phyloP scores from a whole-genome alignment of 352 stramenopile genomes.

The Halophytophthora polymorphica region DNA sequence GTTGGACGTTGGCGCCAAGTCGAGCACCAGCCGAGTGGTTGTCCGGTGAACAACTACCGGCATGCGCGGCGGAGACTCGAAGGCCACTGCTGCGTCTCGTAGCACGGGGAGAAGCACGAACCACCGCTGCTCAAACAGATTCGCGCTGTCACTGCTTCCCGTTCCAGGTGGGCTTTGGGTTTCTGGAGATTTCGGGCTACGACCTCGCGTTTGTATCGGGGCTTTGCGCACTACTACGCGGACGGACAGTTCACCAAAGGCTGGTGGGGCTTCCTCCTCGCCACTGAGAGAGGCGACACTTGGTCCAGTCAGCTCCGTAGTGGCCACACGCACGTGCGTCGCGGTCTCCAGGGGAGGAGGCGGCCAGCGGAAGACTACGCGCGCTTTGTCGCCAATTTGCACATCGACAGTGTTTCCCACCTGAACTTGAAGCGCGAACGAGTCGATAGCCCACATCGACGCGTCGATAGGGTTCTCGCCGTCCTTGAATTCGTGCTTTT shows the following conservation, averaged over 20 bases:
- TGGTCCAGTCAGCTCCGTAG: constrained; percentile 1
- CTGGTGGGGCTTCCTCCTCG: neutral
- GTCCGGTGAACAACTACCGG: constrained; percentile 18
- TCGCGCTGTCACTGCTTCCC: neutral
- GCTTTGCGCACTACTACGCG: constrained; percentile 10
- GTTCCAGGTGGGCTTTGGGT: neutral
- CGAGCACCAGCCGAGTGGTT: constrained; percentile 12
- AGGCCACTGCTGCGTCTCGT: constrained; percentile 5
- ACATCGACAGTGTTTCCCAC: constrained; percentile 17
- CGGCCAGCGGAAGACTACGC: constrained; percentile 18
- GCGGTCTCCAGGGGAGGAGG: constrained; percentile 6
- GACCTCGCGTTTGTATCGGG: constrained; percentile 18
- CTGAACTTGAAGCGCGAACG: constrained; percentile 15
- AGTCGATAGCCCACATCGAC: constrained; percentile 1
- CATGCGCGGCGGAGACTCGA: constrained; percentile 2
- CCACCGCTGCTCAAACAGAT: constrained; percentile 12
- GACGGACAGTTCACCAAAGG: constrained; percentile 10
- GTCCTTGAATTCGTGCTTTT: neutral
- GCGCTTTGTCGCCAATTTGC: constrained; percentile 4
- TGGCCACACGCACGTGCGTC: constrained; percentile 6
- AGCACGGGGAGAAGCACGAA: constrained; percentile 15
- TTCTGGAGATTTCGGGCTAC: constrained; percentile 15
- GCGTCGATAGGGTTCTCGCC: neutral
- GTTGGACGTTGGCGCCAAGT: constrained; percentile 3
- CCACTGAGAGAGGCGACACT: neutral